Percentiles rank a stretch among this genome's conserved stretches.
Conservation (phyloP, 306 rosid genomes). For the Cucurbita moschata region DNA sequence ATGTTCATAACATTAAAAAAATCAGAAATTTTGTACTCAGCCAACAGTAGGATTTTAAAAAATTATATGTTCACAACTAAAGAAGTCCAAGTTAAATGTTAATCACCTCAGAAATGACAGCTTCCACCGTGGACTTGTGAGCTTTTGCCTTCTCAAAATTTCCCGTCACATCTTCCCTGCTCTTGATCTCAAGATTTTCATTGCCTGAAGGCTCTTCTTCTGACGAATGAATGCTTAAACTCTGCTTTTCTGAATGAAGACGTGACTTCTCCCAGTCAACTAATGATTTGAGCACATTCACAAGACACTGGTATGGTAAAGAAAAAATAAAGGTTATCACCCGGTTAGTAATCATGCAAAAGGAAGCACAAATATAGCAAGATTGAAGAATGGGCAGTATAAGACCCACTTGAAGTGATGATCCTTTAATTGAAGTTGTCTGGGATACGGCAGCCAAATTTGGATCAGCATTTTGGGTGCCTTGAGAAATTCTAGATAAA, state of each 20-base stretch:
- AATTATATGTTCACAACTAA: slow-evolving; percentile 7
- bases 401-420: slow-evolving; percentile 87
- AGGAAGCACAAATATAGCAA: slow-evolving; percentile 3
- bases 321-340: slow-evolving; percentile 3
- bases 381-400: slow-evolving; percentile 1
- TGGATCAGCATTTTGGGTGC: slow-evolving; percentile 64
- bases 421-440: slow-evolving; percentile 66
- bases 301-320: slow-evolving; percentile 65
- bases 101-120: slow-evolving; percentile 71
- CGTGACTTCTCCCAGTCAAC: slow-evolving; percentile 89
- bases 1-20: slow-evolving; percentile 8
- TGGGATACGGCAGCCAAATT: slow-evolving; percentile 62
- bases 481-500: slow-evolving; percentile 87
- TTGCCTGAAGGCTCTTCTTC: slow-evolving; percentile 48
- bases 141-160: slow-evolving; percentile 94
- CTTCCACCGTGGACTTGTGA: slow-evolving; percentile 92
- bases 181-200: slow-evolving; percentile 56
- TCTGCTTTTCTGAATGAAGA: slow-evolving; percentile 38
- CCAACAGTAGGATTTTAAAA: not conserved
- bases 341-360: not conserved
- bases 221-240: slow-evolving; percentile 17
- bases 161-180: slow-evolving; percentile 51
- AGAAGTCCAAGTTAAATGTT: slow-evolving; percentile 3
- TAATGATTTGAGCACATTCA: slow-evolving; percentile 86
- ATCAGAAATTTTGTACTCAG: not conserved